These are phyloP conservation scores for Hyaloscypha bicolor DNA, from an alignment of 495 filamentous ascomycete genomes.

Conservation along the genomic window DNA sequence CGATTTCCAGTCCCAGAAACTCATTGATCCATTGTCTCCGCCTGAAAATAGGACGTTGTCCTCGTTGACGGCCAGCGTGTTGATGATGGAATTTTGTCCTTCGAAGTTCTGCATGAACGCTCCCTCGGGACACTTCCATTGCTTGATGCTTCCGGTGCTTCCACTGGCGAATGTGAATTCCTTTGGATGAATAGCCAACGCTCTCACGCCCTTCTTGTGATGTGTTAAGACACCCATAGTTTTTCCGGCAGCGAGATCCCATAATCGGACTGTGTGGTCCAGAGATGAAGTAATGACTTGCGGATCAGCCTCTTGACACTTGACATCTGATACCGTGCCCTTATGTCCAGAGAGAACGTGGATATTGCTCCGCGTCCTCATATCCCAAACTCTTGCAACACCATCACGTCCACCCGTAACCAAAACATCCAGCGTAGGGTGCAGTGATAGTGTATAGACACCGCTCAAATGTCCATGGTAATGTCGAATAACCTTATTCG, in stretches of 20 bases:
- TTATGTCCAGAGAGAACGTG: constrained; percentile 92
- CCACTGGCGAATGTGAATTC: constrained; percentile 97
- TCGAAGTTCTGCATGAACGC: constrained; percentile 99
- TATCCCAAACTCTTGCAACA: constrained; percentile 95
- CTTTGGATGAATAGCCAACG: constrained; percentile 81
- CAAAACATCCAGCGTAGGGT: constrained; percentile 92
- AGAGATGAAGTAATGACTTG: constrained; percentile 92
- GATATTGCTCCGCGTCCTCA: constrained; percentile 93
- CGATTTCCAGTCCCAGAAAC: constrained; percentile 99
- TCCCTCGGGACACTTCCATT: constrained; percentile 98
- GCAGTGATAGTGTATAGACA: constrained; percentile 88
- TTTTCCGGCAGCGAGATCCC: constrained; percentile 96
- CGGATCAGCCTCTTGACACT: constrained; percentile 95
- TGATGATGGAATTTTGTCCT: constrained; percentile 94
- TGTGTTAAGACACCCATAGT: constrained; percentile 95
- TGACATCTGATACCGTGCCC: constrained; percentile 82
- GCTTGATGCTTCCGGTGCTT: constrained; percentile 93
- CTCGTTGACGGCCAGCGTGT: constrained; percentile 90
- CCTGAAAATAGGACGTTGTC: constrained; percentile 95
- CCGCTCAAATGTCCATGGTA: constrained; percentile 98
- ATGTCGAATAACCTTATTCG: constrained; percentile 97
- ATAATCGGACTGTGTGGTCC: constrained; percentile 89
- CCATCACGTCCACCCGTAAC: constrained; percentile 96
- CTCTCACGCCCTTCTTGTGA: constrained; percentile 95
- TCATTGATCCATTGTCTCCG: constrained; percentile 93